phyloP scores from a whole-genome alignment of 2,329 filamentous ascomycete genomes.

The Zarea fungicola region DNA sequence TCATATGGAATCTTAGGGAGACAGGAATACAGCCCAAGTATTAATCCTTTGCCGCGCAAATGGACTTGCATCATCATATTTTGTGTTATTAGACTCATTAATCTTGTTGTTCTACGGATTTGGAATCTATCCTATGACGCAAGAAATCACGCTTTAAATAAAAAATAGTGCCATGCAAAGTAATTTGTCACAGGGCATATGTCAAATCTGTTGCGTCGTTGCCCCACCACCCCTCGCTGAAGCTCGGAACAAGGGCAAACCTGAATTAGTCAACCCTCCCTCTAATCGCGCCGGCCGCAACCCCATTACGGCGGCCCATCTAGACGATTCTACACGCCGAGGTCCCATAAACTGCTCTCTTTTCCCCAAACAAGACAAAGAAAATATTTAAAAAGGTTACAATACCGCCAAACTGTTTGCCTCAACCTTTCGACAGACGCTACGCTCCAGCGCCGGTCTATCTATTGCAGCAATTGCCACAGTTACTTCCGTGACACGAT shows the following conservation, averaged over 20 bases:
- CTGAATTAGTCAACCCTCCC: slow-evolving; percentile 11
- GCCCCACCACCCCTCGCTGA: slow-evolving; percentile 11
- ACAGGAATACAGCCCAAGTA: too few species aligned
- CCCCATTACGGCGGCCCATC: neutral
- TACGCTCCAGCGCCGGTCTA: slow-evolving; percentile 70
- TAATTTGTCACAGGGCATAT: too few species aligned
- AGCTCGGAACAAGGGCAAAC: slow-evolving; percentile 6
- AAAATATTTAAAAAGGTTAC: neutral
- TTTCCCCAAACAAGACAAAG: neutral
- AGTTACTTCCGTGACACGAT: slow-evolving; percentile 35
- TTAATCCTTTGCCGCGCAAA: too few species aligned
- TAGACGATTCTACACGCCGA: slow-evolving; percentile 3
- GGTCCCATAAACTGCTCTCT: slow-evolving; percentile 10
- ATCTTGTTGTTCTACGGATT: too few species aligned
- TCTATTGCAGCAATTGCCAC: slow-evolving; percentile 62
- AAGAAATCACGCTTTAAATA: too few species aligned
- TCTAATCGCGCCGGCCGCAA: neutral
- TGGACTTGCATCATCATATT: too few species aligned
- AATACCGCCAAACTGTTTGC: slow-evolving; percentile 84
- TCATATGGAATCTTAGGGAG: too few species aligned
- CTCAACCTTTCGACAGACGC: slow-evolving; percentile 68
- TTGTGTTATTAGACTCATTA: too few species aligned
- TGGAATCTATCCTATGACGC: too few species aligned
- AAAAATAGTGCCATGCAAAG: too few species aligned
- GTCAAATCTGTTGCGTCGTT: neutral